A percentile compares a stretch with the other conserved stretches of the same genome.
These are phyloP conservation scores for Paecilomyces formosus DNA, from an alignment of 2,329 filamentous ascomycete species.

Conservation along the genomic window DNA sequence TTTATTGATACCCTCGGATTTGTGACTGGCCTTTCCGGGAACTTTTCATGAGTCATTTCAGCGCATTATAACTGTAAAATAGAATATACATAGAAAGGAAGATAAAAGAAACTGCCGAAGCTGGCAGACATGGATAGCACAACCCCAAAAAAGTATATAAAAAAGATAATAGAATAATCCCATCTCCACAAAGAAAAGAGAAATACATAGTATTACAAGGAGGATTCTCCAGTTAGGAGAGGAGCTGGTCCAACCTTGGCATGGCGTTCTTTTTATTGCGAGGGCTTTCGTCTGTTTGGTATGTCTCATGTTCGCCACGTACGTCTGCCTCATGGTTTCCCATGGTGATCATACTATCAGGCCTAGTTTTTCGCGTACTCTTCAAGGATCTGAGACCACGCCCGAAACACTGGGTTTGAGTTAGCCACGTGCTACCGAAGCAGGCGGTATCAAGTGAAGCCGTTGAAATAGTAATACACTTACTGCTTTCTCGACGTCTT, in stretches of 20 bases:
- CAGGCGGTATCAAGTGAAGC: neutral
- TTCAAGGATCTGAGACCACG: conserved; percentile 10
- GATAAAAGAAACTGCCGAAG: conserved; percentile 3
- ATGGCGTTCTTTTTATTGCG: neutral
- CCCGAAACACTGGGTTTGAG: conserved; percentile 13
- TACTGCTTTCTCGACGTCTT: conserved; percentile 76
- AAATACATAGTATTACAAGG: neutral
- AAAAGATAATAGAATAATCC: neutral
- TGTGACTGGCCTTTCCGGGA: neutral
- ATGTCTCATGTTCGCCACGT: neutral
- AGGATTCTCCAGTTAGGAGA: neutral
- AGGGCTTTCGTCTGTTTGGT: neutral
- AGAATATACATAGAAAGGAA: neutral
- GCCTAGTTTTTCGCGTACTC: neutral
- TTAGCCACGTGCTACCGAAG: neutral
- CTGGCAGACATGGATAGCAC: neutral
- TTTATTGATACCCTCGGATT: neutral
- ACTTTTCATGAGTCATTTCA: neutral
- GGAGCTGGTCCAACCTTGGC: neutral
- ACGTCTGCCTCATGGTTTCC: neutral
- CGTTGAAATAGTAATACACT: conserved; percentile 24
- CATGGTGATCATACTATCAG: neutral
- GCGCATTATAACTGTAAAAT: neutral
- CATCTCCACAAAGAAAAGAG: neutral
- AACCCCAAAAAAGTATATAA: neutral